Conservation (phyloP, 2,329 filamentous ascomycete genomes). For the Acrodontium crateriforme region DNA sequence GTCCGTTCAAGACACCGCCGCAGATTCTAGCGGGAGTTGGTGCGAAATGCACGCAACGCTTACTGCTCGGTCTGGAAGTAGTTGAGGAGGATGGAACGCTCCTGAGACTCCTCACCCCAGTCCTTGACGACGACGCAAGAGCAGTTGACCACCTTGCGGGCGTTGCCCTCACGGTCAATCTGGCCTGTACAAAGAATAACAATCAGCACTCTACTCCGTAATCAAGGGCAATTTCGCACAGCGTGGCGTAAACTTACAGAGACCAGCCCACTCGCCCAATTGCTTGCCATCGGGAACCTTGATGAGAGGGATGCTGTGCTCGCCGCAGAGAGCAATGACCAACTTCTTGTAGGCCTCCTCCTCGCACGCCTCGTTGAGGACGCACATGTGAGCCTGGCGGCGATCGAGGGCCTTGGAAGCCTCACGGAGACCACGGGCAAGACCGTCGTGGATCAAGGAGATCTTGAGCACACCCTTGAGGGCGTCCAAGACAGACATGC, state of each 20-base stretch:
- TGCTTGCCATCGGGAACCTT: slow-evolving; percentile 99
- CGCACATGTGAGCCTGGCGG: slow-evolving; percentile 98
- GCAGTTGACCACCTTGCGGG: slow-evolving; percentile 99
- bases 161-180: slow-evolving; percentile 97
- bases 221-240: slow-evolving; percentile 7
- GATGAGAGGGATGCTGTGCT: slow-evolving; percentile 99
- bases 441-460: slow-evolving; percentile 97
- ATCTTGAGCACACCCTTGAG: slow-evolving; percentile 99
- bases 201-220: slow-evolving; percentile 4
- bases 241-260: slow-evolving; percentile 57
- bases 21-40: no score
- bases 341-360: slow-evolving; percentile 99
- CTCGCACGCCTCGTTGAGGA: slow-evolving; percentile 99
- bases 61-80: slow-evolving; percentile 88
- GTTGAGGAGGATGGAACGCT: slow-evolving; percentile 98
- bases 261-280: slow-evolving; percentile 98
- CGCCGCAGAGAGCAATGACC: slow-evolving; percentile 92
- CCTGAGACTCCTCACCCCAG: slow-evolving; percentile 99
- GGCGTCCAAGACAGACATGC: slow-evolving; percentile 92
- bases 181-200: slow-evolving; percentile 51
- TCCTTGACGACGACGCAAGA: slow-evolving; percentile 99
- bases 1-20: no score
- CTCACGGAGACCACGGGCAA: slow-evolving; percentile 95
- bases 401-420: slow-evolving; percentile 97
- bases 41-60: no score